Conservation (phyloP, 495 filamentous ascomycete species). For the Bryoglossum gracile region DNA sequence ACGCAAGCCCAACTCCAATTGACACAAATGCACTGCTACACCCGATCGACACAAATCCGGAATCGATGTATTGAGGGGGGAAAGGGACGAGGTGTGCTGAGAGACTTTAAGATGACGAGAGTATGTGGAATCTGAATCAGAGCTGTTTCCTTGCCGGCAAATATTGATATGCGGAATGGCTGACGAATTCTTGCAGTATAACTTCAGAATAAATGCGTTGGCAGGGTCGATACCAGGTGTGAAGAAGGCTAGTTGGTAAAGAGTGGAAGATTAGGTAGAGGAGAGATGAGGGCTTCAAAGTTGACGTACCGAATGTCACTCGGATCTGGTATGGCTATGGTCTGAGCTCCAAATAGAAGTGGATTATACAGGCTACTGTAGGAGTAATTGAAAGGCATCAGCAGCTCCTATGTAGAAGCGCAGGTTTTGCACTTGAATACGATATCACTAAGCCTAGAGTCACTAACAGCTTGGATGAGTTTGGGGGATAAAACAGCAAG, state of each 20-base stretch:
- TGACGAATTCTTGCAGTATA: slow-evolving; percentile 49
- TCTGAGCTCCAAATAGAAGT: too few relatives aligned
- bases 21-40: slow-evolving; percentile 91
- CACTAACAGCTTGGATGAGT: too few relatives aligned
- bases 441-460: too few relatives aligned
- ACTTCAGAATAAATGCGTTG: slow-evolving; percentile 84
- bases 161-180: not conserved
- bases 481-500: too few relatives aligned
- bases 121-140: slow-evolving; percentile 47
- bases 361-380: too few relatives aligned
- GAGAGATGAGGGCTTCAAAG: too few relatives aligned
- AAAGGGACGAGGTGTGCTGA: slow-evolving; percentile 74
- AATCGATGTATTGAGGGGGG: slow-evolving; percentile 89
- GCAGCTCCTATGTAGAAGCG: too few relatives aligned
- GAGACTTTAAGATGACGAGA: slow-evolving; percentile 83
- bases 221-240: slow-evolving; percentile 88
- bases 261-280: not conserved
- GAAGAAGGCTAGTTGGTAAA: slow-evolving; percentile 88
- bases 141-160: too few relatives aligned
- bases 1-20: slow-evolving; percentile 89
- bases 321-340: too few relatives aligned
- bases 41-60: slow-evolving; percentile 82
- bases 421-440: too few relatives aligned
- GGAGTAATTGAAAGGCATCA: too few relatives aligned
- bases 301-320: too few relatives aligned